Conservation (phyloP, 1,139 yeast species). For the Suhomyces maxii region DNA sequence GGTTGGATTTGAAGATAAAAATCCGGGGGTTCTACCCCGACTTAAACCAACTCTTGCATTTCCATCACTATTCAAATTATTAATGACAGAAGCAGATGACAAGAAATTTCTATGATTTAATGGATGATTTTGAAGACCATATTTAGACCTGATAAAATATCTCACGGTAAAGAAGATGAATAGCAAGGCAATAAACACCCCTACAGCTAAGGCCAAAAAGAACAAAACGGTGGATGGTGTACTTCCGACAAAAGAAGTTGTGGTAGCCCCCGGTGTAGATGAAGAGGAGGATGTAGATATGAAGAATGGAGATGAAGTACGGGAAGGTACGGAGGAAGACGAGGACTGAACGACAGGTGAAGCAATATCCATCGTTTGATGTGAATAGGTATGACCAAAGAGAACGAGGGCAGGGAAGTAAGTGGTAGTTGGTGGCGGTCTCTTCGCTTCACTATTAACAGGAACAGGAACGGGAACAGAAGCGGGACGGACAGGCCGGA, state of each 20-base stretch:
- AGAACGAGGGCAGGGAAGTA: too few species aligned
- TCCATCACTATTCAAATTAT: background rate
- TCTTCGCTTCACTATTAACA: too few species aligned
- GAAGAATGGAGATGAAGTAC: background rate
- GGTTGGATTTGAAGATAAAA: slow-evolving; percentile 10
- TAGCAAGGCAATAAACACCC: slow-evolving; percentile 53
- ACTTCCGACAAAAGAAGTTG: slow-evolving; percentile 33
- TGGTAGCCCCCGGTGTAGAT: background rate
- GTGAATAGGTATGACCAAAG: too few species aligned
- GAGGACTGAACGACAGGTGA: background rate
- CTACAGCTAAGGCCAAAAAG: slow-evolving; percentile 64
- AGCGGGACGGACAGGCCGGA: too few species aligned
- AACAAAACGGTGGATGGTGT: slow-evolving; percentile 62
- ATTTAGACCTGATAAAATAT: slow-evolving; percentile 55
- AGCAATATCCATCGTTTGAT: background rate
- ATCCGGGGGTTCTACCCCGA: slow-evolving; percentile 1
- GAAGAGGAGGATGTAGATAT: background rate
- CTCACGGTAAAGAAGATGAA: slow-evolving; percentile 60
- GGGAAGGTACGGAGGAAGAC: background rate
- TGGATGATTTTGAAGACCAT: slow-evolving; percentile 54
- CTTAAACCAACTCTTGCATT: background rate
- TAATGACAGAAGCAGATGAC: slow-evolving; percentile 2
- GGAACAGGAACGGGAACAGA: too few species aligned
- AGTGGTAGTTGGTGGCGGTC: too few species aligned
- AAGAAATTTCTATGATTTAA: slow-evolving; percentile 2